Percentiles rank a stretch among this genome's conserved stretches.
Conservation (phyloP, 2,329 filamentous ascomycete species). For the Clathrospora elynae region DNA sequence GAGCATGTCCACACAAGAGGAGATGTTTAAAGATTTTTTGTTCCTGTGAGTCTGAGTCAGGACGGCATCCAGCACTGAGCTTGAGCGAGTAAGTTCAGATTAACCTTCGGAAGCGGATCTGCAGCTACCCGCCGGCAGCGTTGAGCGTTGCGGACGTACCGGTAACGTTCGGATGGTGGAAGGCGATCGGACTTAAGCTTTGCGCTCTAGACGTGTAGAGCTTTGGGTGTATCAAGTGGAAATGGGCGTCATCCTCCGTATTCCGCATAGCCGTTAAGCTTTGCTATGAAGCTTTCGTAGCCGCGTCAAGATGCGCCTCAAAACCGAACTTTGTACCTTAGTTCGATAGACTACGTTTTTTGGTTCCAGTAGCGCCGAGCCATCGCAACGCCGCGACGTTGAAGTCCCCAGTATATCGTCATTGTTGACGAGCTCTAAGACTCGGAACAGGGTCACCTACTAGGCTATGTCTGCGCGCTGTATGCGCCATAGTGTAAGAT, state of each 20-base stretch:
- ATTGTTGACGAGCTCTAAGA: slow-evolving; percentile 4
- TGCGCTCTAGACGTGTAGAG: too few relatives aligned
- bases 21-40: too few relatives aligned
- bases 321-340: not conserved
- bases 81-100: not conserved
- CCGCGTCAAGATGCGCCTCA: slow-evolving; percentile 1
- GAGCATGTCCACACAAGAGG: too few relatives aligned
- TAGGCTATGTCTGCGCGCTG: slow-evolving; percentile 1
- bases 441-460: slow-evolving; percentile 7
- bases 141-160: not conserved
- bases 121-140: not conserved
- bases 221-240: too few relatives aligned
- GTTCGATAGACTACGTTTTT: not conserved
- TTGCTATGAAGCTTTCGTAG: too few relatives aligned
- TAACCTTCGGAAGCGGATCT: not conserved
- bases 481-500: too few relatives aligned
- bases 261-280: too few relatives aligned
- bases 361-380: slow-evolving; percentile 1
- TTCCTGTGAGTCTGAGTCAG: too few relatives aligned
- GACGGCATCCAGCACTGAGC: too few relatives aligned
- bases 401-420: slow-evolving; percentile 1
- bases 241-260: too few relatives aligned
- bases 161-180: too few relatives aligned
- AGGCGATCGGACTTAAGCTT: too few relatives aligned
- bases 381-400: slow-evolving; percentile 4